Conservation (phyloP, 495 filamentous ascomycete genomes). For the Podospora appendiculata region DNA sequence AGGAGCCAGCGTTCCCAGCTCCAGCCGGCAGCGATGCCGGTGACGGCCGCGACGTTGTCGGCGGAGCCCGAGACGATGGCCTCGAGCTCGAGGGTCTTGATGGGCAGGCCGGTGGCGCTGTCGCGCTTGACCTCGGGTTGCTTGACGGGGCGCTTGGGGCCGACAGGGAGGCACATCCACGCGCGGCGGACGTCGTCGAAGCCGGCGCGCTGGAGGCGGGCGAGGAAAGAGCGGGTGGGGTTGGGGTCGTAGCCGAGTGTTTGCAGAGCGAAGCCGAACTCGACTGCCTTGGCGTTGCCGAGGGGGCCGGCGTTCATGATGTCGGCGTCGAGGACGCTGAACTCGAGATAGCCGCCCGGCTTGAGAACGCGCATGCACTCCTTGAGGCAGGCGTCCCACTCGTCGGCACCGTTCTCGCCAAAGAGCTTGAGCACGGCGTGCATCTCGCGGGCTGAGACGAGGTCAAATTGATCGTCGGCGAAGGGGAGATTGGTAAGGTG, state of each 20-base stretch:
- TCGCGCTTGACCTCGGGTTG: slow-evolving; percentile 24
- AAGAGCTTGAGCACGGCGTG: slow-evolving; percentile 71
- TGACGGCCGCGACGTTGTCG: slow-evolving; percentile 62
- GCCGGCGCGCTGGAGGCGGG: slow-evolving; percentile 61
- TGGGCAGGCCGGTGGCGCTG: slow-evolving; percentile 26
- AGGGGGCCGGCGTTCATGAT: slow-evolving; percentile 74
- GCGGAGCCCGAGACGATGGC: slow-evolving; percentile 64
- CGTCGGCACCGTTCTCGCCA: slow-evolving; percentile 56
- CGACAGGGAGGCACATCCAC: slow-evolving; percentile 88
- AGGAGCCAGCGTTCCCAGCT: slow-evolving; percentile 96
- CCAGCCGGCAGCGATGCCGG: slow-evolving; percentile 80
- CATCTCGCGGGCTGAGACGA: slow-evolving; percentile 84
- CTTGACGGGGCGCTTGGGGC: slow-evolving; percentile 45
- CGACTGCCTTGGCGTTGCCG: slow-evolving; percentile 71
- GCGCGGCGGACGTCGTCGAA: slow-evolving; percentile 76
- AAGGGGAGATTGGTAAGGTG: slow-evolving; percentile 79
- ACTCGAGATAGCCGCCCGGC: slow-evolving; percentile 89
- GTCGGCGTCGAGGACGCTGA: slow-evolving; percentile 79
- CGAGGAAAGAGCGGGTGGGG: slow-evolving; percentile 72
- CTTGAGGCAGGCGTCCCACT: slow-evolving; percentile 76
- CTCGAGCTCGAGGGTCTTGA: slow-evolving; percentile 49
- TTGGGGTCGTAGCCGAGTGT: slow-evolving; percentile 79
- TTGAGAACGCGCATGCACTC: slow-evolving; percentile 89
- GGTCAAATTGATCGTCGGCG: slow-evolving; percentile 79
- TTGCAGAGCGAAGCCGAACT: slow-evolving; percentile 82